Base-by-base conservation (phyloP, 176 grass and related monocot species). In the Neostapfia colusana region DNA sequence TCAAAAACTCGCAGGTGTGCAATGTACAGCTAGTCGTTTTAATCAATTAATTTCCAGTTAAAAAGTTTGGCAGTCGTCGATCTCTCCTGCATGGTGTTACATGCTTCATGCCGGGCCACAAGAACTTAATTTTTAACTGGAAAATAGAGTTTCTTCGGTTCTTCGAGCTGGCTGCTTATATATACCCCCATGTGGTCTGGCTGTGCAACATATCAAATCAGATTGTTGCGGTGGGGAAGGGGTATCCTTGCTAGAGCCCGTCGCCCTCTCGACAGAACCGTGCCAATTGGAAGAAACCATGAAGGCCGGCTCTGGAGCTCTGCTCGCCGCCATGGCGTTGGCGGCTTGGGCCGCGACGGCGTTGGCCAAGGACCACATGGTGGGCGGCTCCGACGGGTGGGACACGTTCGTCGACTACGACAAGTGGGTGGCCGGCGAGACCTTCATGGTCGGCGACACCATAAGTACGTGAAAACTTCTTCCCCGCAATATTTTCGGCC, bases 391-490 rank as follows among this genome's bases (percentile, higher is more conserved):
- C 51, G 21, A 69, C 28, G 69, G 79, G 50, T 96, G 93, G 93
- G 86, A 90, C 67, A 82, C 85, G 15, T 89, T 61, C 65, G 50
- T 86, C 75, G 63, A 92, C 77, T 84, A 90, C 69, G 63, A 81
- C 72, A 53, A 73, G 54, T 92, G 93, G 93, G 31, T 6, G 4
- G 23, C 53, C 27, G 71, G 49, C 54, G 72, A 85, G 69, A 83
- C 25, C 24, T 92, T 96, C 79, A 81, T 70, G 44, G 78, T 65
- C 65, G 93, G 87, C 38, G 93, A 96, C 88, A 81, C 14, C 75
- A 73, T 96, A 63, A 84, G 87, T 92, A 83, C 27, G 66, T n/a
- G 4, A 1, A 10, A 14, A 0, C 46, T 49, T 10, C 20, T 54
- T 21, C 7, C 21, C 18, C 10, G 31, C 31, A 3, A 31, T 31